Base-by-base conservation (phyloP, 2,329 filamentous ascomycete genomes). In the Nakataea oryzae region DNA sequence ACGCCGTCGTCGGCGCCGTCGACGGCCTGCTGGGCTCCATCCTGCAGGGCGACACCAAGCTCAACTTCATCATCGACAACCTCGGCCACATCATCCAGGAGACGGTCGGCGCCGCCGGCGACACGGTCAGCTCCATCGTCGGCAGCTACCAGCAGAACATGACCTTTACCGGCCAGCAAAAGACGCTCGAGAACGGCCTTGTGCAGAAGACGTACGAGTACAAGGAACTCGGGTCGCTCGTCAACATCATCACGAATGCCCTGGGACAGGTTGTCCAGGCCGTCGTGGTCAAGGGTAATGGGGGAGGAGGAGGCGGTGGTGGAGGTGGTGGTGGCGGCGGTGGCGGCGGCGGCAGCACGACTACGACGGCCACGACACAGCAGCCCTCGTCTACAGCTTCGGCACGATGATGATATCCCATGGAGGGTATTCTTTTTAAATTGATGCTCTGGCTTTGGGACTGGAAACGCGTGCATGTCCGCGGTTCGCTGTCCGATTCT, bases 71-170 rank as follows among this genome's bases (percentile, higher is more conserved):
- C 54, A 76, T 86, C 64, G 83, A 86, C 69, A 86, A 86, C 66
- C 74, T 86, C 2, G 84, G 84, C 47, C 86, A 86, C 66, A 86
- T 86, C 64, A 81, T 86, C 1, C 82, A 86, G 67, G 79, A 86
- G 66, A 81, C 85, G 0, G 75, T 75, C 0, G 79, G 78, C 27
- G 73, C 71, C 1, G 80, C 76, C 0, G 77, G 75, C 3, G 72
- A 72, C 32, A 68, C 76, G 1, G 71, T 83, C 0, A 79, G 76
- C 62, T 74, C 73, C 26, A 85, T 86, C 63, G 81, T 86, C 8
- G 84, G 84, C 60, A 81, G 84, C 67, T 86, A 78, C 69, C 68
- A 78, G 67, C 74, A 74, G 62, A 86, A 86, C 71, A 86, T 87
- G 83, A 86, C 82, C 2, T 74, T 70, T 63, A 77, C 74, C 11